These are phyloP conservation scores for Acacia melanoxylon DNA, from an alignment of 306 rosid genomes.

Conservation along the genomic window DNA sequence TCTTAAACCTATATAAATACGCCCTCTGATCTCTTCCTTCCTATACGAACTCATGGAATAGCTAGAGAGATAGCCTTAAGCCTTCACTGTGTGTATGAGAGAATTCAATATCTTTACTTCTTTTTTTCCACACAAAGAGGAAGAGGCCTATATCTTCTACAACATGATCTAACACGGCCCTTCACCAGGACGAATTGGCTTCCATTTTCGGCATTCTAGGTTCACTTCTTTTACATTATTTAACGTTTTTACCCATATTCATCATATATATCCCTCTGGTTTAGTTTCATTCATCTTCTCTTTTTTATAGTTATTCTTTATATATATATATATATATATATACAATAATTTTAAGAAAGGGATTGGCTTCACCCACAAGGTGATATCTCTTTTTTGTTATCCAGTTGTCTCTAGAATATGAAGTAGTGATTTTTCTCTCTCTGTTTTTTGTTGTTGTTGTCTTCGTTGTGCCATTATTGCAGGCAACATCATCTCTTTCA, in stretches of 20 bases:
- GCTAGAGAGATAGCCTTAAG: not conserved
- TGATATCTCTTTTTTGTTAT: not conserved
- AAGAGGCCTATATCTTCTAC: not conserved
- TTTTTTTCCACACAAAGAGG: not conserved
- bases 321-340: too few species aligned
- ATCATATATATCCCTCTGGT: too few species aligned
- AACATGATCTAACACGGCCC: conserved; percentile 40
- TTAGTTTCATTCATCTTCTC: not conserved
- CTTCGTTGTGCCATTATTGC: too few species aligned
- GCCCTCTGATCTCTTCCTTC: not conserved
- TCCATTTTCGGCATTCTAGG: conserved; percentile 82
- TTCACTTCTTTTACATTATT: not conserved
- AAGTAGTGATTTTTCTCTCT: not conserved
- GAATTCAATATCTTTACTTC: not conserved
- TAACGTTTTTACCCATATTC: not conserved
- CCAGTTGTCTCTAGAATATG: not conserved
- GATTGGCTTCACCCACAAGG: too few species aligned
- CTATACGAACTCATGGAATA: conserved; percentile 22
- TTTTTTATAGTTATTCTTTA: too few species aligned
- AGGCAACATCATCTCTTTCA: too few species aligned
- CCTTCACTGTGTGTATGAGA: not conserved
- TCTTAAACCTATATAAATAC: too few species aligned
- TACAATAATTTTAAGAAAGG: too few species aligned
- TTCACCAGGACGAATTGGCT: conserved; percentile 37
- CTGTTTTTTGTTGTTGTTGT: too few species aligned